These are phyloP conservation scores for Melastoma candidum DNA, from an alignment of 441 rosid genomes.

Conservation along the genomic window DNA sequence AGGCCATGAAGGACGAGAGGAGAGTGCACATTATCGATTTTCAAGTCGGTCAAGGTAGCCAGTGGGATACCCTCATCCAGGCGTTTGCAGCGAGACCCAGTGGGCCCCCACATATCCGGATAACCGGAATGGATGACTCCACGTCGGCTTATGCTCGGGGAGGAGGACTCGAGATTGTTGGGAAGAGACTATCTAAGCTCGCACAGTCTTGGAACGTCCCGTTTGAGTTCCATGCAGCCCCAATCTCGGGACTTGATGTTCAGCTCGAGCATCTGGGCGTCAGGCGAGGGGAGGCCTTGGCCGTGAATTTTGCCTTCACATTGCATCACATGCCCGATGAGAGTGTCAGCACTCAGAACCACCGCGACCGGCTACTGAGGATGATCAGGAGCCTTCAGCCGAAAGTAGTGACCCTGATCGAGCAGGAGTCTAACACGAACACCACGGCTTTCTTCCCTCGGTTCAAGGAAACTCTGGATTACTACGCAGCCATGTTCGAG, in stretches of 20 bases:
- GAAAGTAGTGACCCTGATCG: slow-evolving; percentile 77
- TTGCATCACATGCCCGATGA: slow-evolving; percentile 85
- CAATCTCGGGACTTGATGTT: slow-evolving; percentile 45
- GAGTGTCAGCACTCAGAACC: slow-evolving; percentile 78
- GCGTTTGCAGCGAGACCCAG: slow-evolving; percentile 94
- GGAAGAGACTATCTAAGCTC: slow-evolving; percentile 50
- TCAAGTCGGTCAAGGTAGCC: slow-evolving; percentile 77
- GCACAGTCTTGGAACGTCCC: slow-evolving; percentile 58
- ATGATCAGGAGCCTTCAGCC: slow-evolving; percentile 65
- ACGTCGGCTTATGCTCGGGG: slow-evolving; percentile 75
- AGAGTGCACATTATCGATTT: slow-evolving; percentile 74
- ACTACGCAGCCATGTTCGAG: slow-evolving; percentile 82
- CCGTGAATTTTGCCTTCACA: slow-evolving; percentile 74
- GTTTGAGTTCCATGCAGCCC: slow-evolving; percentile 54
- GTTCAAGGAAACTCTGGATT: slow-evolving; percentile 62
- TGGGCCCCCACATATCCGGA: slow-evolving; percentile 76
- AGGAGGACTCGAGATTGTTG: slow-evolving; percentile 59
- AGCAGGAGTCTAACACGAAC: slow-evolving; percentile 89
- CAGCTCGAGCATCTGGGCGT: slow-evolving; percentile 34
- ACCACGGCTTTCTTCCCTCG: slow-evolving; percentile 76
- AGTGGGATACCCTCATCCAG: slow-evolving; percentile 79
- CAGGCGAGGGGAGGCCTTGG: slow-evolving; percentile 55
- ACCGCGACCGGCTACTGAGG: slow-evolving; percentile 62
- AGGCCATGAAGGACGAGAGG: slow-evolving; percentile 78
- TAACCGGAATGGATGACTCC: slow-evolving; percentile 65